Evolutionary conservation across 2,329 filamentous ascomycete species (phyloP).

Genomic region (Ceratocystis papillata): DNA sequence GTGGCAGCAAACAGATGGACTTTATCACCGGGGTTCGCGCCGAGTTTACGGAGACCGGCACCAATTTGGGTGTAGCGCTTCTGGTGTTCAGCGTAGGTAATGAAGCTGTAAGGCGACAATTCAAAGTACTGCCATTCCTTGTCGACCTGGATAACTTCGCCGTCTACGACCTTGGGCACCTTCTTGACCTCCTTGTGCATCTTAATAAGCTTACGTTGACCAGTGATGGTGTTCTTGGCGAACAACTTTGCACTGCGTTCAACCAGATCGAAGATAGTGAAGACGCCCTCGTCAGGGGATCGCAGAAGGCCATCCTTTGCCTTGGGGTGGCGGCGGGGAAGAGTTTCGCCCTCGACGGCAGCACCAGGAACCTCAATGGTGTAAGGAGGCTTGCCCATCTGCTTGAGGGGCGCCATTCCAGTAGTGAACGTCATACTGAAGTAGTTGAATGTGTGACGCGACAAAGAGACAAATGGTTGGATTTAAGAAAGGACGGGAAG

Average conservation of each 20-base stretch:
- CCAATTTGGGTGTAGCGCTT: slow-evolving; percentile 58
- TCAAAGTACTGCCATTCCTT: slow-evolving; percentile 91
- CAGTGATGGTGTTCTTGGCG: slow-evolving; percentile 54
- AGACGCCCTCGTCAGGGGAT: slow-evolving; percentile 56
- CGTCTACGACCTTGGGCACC: slow-evolving; percentile 78
- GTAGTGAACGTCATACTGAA: slow-evolving; percentile 33
- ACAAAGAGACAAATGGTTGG: neutral
- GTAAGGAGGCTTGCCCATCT: slow-evolving; percentile 61
- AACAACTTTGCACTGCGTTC: slow-evolving; percentile 54
- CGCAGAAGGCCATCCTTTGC: slow-evolving; percentile 60
- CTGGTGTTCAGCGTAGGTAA: slow-evolving; percentile 71
- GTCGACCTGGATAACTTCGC: slow-evolving; percentile 65
- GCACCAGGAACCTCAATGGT: slow-evolving; percentile 60
- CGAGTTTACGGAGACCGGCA: slow-evolving; percentile 62
- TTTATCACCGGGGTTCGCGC: slow-evolving; percentile 54
- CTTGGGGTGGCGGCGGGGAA: slow-evolving; percentile 62
- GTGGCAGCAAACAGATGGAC: slow-evolving; percentile 80
- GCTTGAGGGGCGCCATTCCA: slow-evolving; percentile 43
- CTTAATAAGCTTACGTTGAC: slow-evolving; percentile 61
- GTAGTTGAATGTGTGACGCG: neutral
- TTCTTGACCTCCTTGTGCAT: slow-evolving; percentile 78
- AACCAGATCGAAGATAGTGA: slow-evolving; percentile 71
- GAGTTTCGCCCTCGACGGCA: slow-evolving; percentile 66
- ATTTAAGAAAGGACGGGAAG: neutral
- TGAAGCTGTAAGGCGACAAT: slow-evolving; percentile 63